phyloP scores from a whole-genome alignment of 208 protist species.

The Trypanosomatidae sp. region DNA sequence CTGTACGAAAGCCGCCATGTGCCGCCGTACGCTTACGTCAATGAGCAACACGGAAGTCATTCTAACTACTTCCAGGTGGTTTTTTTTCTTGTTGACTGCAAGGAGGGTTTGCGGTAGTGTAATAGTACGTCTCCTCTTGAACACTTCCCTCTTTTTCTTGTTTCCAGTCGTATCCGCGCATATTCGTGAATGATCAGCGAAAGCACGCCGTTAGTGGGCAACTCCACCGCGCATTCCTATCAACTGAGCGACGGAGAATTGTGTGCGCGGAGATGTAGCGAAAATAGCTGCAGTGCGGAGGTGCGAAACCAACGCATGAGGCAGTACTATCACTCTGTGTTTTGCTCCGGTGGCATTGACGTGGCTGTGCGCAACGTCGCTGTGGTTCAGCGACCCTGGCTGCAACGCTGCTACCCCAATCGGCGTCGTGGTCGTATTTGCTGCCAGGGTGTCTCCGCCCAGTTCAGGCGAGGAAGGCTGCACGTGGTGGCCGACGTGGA shows the following conservation, averaged over 20 bases:
- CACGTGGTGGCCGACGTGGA: slow-evolving; percentile 50
- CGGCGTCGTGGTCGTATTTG: slow-evolving; percentile 20
- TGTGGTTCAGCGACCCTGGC: slow-evolving; percentile 25
- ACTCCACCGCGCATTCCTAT: slow-evolving; percentile 13
- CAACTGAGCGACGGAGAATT: slow-evolving; percentile 4
- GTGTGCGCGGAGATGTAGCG: neutral
- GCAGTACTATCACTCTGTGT: slow-evolving; percentile 33
- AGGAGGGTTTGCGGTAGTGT: neutral
- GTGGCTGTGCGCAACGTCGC: slow-evolving; percentile 42
- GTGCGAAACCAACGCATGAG: slow-evolving; percentile 13
- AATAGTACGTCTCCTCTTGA: neutral
- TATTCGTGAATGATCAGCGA: slow-evolving; percentile 24
- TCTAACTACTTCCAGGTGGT: neutral
- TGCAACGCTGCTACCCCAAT: slow-evolving; percentile 28
- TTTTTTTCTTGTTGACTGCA: neutral
- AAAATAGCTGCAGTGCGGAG: neutral
- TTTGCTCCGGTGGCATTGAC: slow-evolving; percentile 32
- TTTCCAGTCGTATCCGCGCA: neutral
- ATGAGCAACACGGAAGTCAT: neutral
- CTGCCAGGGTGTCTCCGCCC: slow-evolving; percentile 44
- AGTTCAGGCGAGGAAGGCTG: slow-evolving; percentile 33
- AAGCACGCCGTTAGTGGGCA: slow-evolving; percentile 21
- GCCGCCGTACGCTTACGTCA: neutral
- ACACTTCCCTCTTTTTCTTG: slow-evolving; percentile 8
- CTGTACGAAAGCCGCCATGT: neutral